A percentile compares a stretch with the other conserved stretches of the same genome.
Evolutionary conservation across 805 yeast genomes (phyloP).

Genomic region (Metschnikowia noctiluminum): DNA sequence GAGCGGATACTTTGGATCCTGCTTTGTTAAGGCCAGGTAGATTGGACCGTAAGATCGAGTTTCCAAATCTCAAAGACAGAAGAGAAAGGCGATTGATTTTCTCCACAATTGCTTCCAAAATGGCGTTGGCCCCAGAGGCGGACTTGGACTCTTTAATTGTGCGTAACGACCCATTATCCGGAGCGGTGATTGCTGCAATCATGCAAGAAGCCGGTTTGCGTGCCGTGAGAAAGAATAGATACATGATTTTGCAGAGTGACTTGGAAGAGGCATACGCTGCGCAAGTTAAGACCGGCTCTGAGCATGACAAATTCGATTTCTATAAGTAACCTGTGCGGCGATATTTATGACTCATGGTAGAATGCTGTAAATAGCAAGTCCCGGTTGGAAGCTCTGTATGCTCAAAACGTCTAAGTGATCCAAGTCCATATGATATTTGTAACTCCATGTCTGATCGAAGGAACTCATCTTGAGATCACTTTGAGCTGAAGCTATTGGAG

Average conservation of each 20-base stretch:
- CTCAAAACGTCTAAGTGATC: slow-evolving; percentile 65
- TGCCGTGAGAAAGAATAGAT: slow-evolving; percentile 97
- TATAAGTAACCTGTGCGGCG: slow-evolving; percentile 55
- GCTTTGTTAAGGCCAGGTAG: slow-evolving; percentile 98
- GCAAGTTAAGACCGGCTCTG: slow-evolving; percentile 93
- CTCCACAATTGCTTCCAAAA: slow-evolving; percentile 91
- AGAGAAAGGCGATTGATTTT: slow-evolving; percentile 97
- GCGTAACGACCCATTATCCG: slow-evolving; percentile 95
- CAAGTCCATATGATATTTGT: slow-evolving; percentile 57
- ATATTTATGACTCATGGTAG: slow-evolving; percentile 4
- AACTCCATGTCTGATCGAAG: slow-evolving; percentile 29
- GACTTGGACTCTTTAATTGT: slow-evolving; percentile 92
- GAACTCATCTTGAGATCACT: slow-evolving; percentile 41
- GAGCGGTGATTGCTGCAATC: slow-evolving; percentile 96
- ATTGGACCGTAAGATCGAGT: slow-evolving; percentile 95
- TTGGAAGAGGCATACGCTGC: slow-evolving; percentile 96
- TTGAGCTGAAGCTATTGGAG: slow-evolving; percentile 40
- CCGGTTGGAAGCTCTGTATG: slow-evolving; percentile 52
- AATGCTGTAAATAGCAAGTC: slow-evolving; percentile 55
- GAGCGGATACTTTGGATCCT: slow-evolving; percentile 99
- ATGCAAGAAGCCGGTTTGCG: slow-evolving; percentile 99
- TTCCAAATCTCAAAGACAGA: slow-evolving; percentile 93
- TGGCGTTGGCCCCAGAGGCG: slow-evolving; percentile 97
- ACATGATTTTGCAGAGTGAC: slow-evolving; percentile 93
- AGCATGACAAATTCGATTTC: slow-evolving; percentile 96